Percentiles rank a stretch among this genome's conserved stretches.
phyloP scores from a whole-genome alignment of 768 basidiomycete species.

The Mycena indigotica region DNA sequence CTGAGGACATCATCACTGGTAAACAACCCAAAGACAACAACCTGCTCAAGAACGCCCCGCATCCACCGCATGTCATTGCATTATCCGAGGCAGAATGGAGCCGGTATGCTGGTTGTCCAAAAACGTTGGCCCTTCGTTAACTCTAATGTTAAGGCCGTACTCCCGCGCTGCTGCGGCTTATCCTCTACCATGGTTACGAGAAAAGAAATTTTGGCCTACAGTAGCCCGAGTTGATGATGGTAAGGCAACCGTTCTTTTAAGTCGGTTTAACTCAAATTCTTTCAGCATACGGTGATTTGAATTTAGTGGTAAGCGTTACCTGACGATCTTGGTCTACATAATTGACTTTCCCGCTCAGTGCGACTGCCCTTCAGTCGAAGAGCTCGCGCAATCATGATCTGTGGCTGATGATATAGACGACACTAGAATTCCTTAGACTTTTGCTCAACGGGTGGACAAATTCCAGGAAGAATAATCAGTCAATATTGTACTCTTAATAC shows the following conservation, averaged over 20 bases:
- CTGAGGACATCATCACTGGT: slow-evolving; percentile 81
- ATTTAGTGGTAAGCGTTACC: slow-evolving; percentile 72
- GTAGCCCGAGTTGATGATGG: slow-evolving; percentile 93
- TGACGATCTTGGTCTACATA: slow-evolving; percentile 14
- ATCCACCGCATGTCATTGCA: slow-evolving; percentile 75
- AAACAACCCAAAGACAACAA: slow-evolving; percentile 92
- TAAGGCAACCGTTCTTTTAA: slow-evolving; percentile 31
- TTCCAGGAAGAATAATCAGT: too few species aligned
- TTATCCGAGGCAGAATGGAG: slow-evolving; percentile 85
- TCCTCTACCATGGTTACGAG: slow-evolving; percentile 77
- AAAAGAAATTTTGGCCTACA: slow-evolving; percentile 97
- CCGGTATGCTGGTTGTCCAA: slow-evolving; percentile 48
- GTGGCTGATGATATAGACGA: slow-evolving; percentile 40
- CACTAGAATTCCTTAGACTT: slow-evolving; percentile 46
- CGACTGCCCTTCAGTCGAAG: slow-evolving; percentile 85
- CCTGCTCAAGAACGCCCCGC: slow-evolving; percentile 91
- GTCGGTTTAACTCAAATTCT: slow-evolving; percentile 9
- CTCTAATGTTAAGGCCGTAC: slow-evolving; percentile 70
- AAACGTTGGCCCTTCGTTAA: too few species aligned
- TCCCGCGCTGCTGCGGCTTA: slow-evolving; percentile 89
- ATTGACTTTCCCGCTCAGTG: slow-evolving; percentile 53
- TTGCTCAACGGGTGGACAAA: slow-evolving; percentile 38
- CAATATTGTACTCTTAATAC: slow-evolving; percentile 6
- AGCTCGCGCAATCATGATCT: slow-evolving; percentile 48
- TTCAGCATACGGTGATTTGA: slow-evolving; percentile 88